A percentile compares a stretch with the other conserved stretches of the same genome.
Conservation (phyloP, 192 early-diverging fungal genomes). For the Coemansia sp. region DNA sequence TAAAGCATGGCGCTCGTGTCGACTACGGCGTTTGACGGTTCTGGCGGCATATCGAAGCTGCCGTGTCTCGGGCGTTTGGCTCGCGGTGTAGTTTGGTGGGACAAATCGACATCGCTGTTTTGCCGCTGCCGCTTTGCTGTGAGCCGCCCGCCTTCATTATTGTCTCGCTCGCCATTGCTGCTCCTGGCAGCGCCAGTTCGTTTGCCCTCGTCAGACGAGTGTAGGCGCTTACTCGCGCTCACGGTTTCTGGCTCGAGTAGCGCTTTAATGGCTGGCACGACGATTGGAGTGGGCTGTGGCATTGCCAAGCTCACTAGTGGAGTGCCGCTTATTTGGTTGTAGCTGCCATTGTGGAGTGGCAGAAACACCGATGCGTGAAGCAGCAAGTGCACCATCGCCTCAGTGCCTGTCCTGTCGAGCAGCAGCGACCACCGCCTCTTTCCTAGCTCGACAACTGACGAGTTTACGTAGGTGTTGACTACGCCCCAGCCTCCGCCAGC, state of each 20-base stretch:
- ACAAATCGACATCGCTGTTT: background rate
- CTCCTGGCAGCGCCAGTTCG: background rate
- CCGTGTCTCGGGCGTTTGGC: background rate
- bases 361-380: constrained; percentile 37
- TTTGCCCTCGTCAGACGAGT: background rate
- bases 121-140: background rate
- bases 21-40: constrained; percentile 12
- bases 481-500: constrained; percentile 24
- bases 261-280: constrained; percentile 1
- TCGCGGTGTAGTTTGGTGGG: background rate
- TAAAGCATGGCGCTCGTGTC: constrained; percentile 31
- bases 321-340: constrained; percentile 37
- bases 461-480: constrained; percentile 36
- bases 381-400: constrained; percentile 36
- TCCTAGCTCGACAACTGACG: constrained; percentile 39
- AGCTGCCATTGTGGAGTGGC: constrained; percentile 29
- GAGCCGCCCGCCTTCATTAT: background rate
- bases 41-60: background rate
- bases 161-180: background rate
- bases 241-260: background rate
- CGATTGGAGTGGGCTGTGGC: constrained; percentile 11
- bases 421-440: constrained; percentile 28
- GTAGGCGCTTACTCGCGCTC: constrained; percentile 14
- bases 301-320: constrained; percentile 15
- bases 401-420: constrained; percentile 29